Evolutionary conservation across 345 rosid genomes (phyloP).

Genomic region (Syzygium grande): DNA sequence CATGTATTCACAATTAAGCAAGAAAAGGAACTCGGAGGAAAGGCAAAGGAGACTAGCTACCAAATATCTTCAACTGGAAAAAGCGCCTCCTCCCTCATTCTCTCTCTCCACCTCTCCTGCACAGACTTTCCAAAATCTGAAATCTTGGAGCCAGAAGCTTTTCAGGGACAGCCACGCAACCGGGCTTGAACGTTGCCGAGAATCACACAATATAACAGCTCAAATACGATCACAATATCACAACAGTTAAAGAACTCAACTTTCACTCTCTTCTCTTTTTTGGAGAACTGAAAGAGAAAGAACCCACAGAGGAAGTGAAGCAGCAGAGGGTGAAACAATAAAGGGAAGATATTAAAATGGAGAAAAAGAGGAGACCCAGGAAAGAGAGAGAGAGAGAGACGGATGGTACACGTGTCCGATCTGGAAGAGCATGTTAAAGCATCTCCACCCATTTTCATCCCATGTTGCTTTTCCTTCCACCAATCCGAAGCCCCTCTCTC

Average conservation of each 20-base stretch:
- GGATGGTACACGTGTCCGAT: slow-evolving; percentile 35
- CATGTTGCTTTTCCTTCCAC: neutral
- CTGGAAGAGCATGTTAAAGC: slow-evolving; percentile 28
- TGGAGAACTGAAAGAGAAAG: neutral
- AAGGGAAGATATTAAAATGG: neutral
- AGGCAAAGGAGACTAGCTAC: slow-evolving; percentile 3
- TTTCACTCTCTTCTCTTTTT: neutral
- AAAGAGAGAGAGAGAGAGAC: neutral
- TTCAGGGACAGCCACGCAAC: neutral
- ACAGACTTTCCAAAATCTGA: slow-evolving; percentile 3
- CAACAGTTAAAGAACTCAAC: neutral
- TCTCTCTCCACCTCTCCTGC: neutral
- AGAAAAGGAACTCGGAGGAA: neutral
- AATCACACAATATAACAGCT: slow-evolving; percentile 1
- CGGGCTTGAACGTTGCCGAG: neutral
- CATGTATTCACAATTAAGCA: slow-evolving; percentile 10
- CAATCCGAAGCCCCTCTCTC: neutral
- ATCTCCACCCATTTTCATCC: slow-evolving; percentile 29
- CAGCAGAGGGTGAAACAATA: neutral
- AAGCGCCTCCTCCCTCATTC: neutral
- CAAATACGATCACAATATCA: slow-evolving; percentile 6
- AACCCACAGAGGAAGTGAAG: neutral
- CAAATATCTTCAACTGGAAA: slow-evolving; percentile 14
- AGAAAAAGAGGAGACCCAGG: neutral
- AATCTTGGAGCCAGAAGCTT: neutral